Evolutionary conservation across 495 filamentous ascomycete genomes (phyloP).

Genomic region (Penicillium mononematosum): DNA sequence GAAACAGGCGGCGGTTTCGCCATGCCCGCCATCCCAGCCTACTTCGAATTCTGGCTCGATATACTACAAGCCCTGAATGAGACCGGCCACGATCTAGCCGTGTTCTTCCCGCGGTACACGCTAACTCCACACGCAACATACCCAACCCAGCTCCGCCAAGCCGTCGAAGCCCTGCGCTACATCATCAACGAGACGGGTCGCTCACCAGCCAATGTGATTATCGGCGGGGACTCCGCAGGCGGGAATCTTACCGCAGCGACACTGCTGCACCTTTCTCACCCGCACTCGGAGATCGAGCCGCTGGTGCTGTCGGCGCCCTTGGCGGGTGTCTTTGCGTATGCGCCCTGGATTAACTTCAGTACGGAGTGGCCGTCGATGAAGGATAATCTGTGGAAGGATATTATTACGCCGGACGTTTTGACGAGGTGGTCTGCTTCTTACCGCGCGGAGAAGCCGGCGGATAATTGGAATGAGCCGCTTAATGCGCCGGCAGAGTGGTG

Average conservation of each 20-base stretch:
- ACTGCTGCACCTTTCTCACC: conserved; percentile 59
- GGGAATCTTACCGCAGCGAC: conserved; percentile 56
- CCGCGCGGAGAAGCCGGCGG: conserved; percentile 39
- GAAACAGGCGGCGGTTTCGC: conserved; percentile 58
- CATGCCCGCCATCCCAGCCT: conserved; percentile 38
- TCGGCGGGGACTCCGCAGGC: conserved; percentile 65
- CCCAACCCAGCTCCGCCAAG: conserved; percentile 59
- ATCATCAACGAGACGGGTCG: conserved; percentile 42
- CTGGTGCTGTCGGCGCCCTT: conserved; percentile 38
- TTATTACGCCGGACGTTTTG: conserved; percentile 33
- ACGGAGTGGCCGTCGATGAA: conserved; percentile 37
- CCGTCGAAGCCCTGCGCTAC: conserved; percentile 51
- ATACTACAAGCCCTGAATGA: conserved; percentile 44
- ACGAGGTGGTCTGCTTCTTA: conserved; percentile 47
- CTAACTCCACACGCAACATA: conserved; percentile 54
- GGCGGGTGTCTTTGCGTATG: conserved; percentile 49
- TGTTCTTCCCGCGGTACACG: conserved; percentile 56
- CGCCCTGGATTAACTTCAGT: conserved; percentile 57
- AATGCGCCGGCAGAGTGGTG: conserved; percentile 56
- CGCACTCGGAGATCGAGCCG: conserved; percentile 50
- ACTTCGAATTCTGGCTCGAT: conserved; percentile 49
- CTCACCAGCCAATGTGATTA: conserved; percentile 44
- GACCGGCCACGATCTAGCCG: conserved; percentile 45
- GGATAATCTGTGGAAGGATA: conserved; percentile 51
- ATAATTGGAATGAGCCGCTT: conserved; percentile 57